phyloP scores from a whole-genome alignment of 495 filamentous ascomycete species.

The Penicillium diatomitis region DNA sequence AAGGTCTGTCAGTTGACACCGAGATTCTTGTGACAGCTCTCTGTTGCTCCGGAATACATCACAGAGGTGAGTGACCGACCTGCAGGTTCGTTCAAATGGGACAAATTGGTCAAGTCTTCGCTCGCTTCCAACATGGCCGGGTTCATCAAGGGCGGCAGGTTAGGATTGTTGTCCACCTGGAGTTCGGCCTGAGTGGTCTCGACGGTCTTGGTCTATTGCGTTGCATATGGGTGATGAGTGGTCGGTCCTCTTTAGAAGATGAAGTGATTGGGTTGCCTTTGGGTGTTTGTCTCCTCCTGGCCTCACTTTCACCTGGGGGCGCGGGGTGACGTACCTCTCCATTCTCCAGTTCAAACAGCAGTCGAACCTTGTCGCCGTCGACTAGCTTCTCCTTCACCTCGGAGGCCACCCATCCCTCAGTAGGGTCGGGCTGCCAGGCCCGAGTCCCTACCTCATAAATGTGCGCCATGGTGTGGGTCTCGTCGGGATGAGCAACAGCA shows the following conservation, averaged over 20 bases:
- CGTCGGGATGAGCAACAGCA: background rate
- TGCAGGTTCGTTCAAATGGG: constrained; percentile 96
- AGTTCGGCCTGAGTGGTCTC: constrained; percentile 74
- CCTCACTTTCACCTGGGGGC: background rate
- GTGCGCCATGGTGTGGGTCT: constrained; percentile 58
- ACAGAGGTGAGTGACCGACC: constrained; percentile 45
- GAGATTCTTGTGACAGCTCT: background rate
- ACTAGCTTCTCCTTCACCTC: constrained; percentile 83
- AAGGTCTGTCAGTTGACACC: constrained; percentile 23
- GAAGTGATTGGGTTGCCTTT: no score
- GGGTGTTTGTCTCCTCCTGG: no score
- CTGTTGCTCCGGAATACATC: no score
- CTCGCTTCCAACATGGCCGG: constrained; percentile 96
- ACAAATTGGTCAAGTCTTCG: constrained; percentile 95
- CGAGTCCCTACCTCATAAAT: constrained; percentile 94
- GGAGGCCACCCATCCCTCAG: constrained; percentile 94
- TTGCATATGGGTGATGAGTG: background rate
- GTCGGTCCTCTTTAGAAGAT: no score
- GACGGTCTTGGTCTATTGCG: constrained; percentile 59
- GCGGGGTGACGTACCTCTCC: constrained; percentile 62
- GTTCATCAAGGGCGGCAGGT: constrained; percentile 91
- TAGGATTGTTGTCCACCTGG: constrained; percentile 59
- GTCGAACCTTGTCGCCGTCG: constrained; percentile 73
- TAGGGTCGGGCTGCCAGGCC: constrained; percentile 94
- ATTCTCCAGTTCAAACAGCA: constrained; percentile 81